Evolutionary conservation across 192 early-diverging fungal species (phyloP).

Genomic region (Coemansia sp.): DNA sequence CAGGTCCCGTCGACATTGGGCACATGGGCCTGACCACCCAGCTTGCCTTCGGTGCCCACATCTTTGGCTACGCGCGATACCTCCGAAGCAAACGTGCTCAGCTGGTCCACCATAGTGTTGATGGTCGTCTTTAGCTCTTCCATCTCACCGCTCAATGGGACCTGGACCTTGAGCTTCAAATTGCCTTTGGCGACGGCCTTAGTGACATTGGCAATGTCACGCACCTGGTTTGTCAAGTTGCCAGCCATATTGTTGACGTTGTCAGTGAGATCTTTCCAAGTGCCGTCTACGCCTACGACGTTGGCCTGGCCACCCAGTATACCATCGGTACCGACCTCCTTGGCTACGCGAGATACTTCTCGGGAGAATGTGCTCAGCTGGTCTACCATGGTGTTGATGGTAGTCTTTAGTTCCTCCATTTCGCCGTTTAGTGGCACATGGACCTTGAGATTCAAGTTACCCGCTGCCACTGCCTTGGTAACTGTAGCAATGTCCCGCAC

Average conservation of each 20-base stretch:
- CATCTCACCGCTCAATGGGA: conserved; percentile 70
- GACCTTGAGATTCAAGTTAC: conserved; percentile 28
- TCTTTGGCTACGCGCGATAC: conserved; percentile 72
- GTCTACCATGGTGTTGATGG: conserved; percentile 63
- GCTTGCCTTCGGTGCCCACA: conserved; percentile 66
- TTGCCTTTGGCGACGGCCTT: conserved; percentile 60
- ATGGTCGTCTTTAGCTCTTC: conserved; percentile 67
- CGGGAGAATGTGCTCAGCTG: conserved; percentile 51
- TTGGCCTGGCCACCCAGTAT: conserved; percentile 66
- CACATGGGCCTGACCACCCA: conserved; percentile 61
- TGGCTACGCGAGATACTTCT: conserved; percentile 66
- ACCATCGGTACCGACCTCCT: conserved; percentile 70
- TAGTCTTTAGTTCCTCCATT: conserved; percentile 34
- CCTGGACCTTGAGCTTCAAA: conserved; percentile 57
- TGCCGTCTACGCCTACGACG: conserved; percentile 58
- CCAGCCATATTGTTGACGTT: conserved; percentile 58
- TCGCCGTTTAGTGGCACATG: conserved; percentile 50
- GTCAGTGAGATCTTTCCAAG: conserved; percentile 62
- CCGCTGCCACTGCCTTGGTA: conserved; percentile 14
- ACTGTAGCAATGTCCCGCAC: conserved; percentile 61
- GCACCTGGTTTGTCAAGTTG: conserved; percentile 58
- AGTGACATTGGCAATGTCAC: conserved; percentile 57
- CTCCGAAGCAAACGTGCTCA: conserved; percentile 59
- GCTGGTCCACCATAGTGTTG: conserved; percentile 70
- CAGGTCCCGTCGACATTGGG: conserved; percentile 64